Percentiles rank a stretch among this genome's conserved stretches.
Conservation (phyloP, 2,329 filamentous ascomycete genomes). For the Colletotrichum sp. region DNA sequence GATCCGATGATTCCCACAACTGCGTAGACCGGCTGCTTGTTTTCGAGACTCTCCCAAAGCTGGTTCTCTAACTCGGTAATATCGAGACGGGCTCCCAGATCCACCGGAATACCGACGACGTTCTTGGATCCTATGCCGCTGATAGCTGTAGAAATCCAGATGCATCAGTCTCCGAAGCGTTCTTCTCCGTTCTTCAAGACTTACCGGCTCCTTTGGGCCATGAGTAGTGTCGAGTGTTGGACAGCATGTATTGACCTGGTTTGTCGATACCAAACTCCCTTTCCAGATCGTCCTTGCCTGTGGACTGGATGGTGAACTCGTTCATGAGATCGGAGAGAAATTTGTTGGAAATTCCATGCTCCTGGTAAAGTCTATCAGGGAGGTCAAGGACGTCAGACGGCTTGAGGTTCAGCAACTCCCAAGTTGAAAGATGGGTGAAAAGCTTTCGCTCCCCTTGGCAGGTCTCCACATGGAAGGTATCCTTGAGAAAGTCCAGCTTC, state of each 20-base stretch:
- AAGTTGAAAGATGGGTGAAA: conserved; percentile 39
- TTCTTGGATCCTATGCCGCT: conserved; percentile 48
- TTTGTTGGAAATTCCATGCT: conserved; percentile 43
- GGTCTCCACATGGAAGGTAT: not conserved
- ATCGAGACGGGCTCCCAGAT: conserved; percentile 43
- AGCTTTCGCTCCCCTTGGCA: conserved; percentile 36
- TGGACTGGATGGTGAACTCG: conserved; percentile 46
- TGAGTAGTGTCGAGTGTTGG: conserved; percentile 51
- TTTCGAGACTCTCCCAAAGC: conserved; percentile 34
- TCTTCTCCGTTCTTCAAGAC: conserved; percentile 7
- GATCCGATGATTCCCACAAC: conserved; percentile 52
- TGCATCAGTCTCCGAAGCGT: not conserved
- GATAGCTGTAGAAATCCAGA: conserved; percentile 36
- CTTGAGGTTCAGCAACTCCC: conserved; percentile 52
- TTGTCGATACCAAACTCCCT: conserved; percentile 33
- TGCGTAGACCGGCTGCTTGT: conserved; percentile 40
- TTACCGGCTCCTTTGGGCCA: conserved; percentile 54
- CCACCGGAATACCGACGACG: conserved; percentile 43
- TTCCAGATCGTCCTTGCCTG: conserved; percentile 43
- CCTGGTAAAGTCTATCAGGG: conserved; percentile 37
- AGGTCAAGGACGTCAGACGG: conserved; percentile 44
- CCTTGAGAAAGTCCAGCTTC: not conserved
- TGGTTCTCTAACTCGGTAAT: conserved; percentile 33
- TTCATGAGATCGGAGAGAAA: conserved; percentile 30
- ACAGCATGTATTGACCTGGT: conserved; percentile 39